Base-by-base conservation (phyloP, 2,329 filamentous ascomycete genomes). In the Calonectria pseudoturangicola region DNA sequence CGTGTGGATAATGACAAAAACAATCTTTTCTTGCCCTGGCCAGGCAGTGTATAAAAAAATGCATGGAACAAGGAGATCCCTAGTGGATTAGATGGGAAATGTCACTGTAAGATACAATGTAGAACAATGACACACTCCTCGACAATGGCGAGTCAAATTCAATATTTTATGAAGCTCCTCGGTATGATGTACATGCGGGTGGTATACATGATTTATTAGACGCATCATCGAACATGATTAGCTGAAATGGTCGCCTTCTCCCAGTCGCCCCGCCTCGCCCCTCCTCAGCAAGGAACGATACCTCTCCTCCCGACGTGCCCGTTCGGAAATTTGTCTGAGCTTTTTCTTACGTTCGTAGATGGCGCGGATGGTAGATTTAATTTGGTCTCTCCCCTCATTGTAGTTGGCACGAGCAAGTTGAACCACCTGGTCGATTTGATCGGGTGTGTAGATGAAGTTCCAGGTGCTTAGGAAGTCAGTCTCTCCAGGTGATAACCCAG, bases 391-490 rank as follows among this genome's bases (percentile, higher is more conserved):
- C 0, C 96, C 95, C 82, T 98, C 95, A 7, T 91, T 88, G 77
- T 95, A 99, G 83, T 99, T 99, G 13, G 95, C 95, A 68, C 92
- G 89, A 1, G 97, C 96, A 33, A 99, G 89, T 6, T 90, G 88
- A 2, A 98, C 93, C 0, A 98, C 95, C 30, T 91, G 90, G 78
- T 98, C 96, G 66, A 99, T 92, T 83, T 99, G 93, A 70, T 97
- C 93, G 0, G 95, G 93, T 2, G 94, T 97, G 83, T 98, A 99
- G 36, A 98, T 92, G 82, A 98, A 98, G 82, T 99, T 99, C 97
- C 97, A 99, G 0, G 97, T 99, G 77, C 92, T 95, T 87, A 98
- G 92, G 84, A 95, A 98, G 73, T 98, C 95, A 66, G 91, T 94
- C 2, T 90, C 91, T 28, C 92, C 92, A 0, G 97, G 97, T 77